phyloP scores from a whole-genome alignment of 2,329 filamentous ascomycete genomes.

The Epichloe aotearoae region DNA sequence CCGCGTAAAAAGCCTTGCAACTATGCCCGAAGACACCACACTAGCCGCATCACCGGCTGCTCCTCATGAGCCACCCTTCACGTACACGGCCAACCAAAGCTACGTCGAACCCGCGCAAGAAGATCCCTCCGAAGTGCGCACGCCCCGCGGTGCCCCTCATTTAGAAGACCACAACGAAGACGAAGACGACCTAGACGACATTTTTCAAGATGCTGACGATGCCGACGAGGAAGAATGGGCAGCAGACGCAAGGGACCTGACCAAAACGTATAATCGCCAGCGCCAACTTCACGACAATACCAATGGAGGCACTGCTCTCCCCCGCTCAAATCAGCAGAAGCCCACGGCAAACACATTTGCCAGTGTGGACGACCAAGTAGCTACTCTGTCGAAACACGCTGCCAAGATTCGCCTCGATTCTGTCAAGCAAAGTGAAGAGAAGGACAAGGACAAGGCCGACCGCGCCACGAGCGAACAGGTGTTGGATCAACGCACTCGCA shows the following conservation, averaged over 20 bases:
- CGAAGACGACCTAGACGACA: slow-evolving; percentile 28
- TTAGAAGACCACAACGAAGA: slow-evolving; percentile 17
- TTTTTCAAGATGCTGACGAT: slow-evolving; percentile 33
- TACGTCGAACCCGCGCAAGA: slow-evolving; percentile 25
- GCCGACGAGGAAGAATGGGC: slow-evolving; percentile 51
- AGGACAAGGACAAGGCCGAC: slow-evolving; percentile 77
- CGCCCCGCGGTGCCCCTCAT: slow-evolving; percentile 13
- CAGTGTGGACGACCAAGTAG: slow-evolving; percentile 76
- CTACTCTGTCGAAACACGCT: slow-evolving; percentile 72
- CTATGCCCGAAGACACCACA: slow-evolving; percentile 11
- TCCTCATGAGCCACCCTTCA: slow-evolving; percentile 32
- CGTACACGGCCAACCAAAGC: slow-evolving; percentile 29
- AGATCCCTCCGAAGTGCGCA: slow-evolving; percentile 19
- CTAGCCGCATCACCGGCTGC: slow-evolving; percentile 22
- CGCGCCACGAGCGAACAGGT: slow-evolving; percentile 92
- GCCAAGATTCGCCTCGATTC: slow-evolving; percentile 70
- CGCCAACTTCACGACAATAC: slow-evolving; percentile 43
- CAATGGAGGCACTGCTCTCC: slow-evolving; percentile 35
- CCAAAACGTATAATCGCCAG: slow-evolving; percentile 82
- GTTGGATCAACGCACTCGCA: slow-evolving; percentile 81
- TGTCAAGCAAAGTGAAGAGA: slow-evolving; percentile 37
- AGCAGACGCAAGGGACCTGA: slow-evolving; percentile 53
- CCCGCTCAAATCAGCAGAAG: slow-evolving; percentile 62
- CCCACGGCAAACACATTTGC: slow-evolving; percentile 67
- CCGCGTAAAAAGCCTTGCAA: not conserved